phyloP scores from a whole-genome alignment of 164 flowering plant genomes.

The Umbellularia californica region DNA sequence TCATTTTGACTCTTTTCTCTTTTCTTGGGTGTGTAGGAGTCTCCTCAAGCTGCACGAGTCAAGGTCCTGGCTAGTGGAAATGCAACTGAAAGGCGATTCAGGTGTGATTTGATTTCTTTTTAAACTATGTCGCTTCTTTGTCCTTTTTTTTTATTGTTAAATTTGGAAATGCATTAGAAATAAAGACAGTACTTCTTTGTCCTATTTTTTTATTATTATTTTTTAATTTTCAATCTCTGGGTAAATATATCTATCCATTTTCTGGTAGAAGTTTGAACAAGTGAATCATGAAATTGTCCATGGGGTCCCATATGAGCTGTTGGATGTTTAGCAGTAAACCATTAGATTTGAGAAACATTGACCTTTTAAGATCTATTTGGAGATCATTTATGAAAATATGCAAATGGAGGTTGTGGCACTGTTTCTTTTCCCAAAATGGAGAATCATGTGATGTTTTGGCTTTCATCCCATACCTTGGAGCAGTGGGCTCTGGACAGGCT shows the following conservation, averaged over 20 bases:
- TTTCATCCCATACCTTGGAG: too few species aligned
- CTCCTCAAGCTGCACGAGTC: conserved; percentile 97
- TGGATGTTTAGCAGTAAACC: not conserved
- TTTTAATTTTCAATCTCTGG: too few species aligned
- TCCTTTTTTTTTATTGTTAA: not conserved
- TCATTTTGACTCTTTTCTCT: not conserved
- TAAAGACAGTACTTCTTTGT: too few species aligned
- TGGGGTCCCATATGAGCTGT: not conserved
- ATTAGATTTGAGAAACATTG: not conserved
- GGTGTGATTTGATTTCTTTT: conserved; percentile 31
- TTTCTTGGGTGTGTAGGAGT: conserved; percentile 48
- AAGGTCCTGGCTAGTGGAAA: conserved; percentile 97
- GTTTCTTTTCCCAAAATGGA: too few species aligned
- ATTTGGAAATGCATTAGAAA: too few species aligned
- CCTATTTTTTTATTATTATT: not conserved
- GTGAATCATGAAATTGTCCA: too few species aligned
- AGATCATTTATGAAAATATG: too few species aligned
- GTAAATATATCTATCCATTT: not conserved
- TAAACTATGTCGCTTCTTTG: not conserved
- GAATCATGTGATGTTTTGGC: too few species aligned
- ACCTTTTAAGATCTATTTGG: too few species aligned
- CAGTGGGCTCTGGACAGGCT: too few species aligned
- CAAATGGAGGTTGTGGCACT: too few species aligned
- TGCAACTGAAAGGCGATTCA: conserved; percentile 91
- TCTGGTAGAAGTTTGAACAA: not conserved